These are phyloP conservation scores for Karstenula rhodostoma DNA, from an alignment of 2,329 filamentous ascomycete genomes.

Conservation along the genomic window DNA sequence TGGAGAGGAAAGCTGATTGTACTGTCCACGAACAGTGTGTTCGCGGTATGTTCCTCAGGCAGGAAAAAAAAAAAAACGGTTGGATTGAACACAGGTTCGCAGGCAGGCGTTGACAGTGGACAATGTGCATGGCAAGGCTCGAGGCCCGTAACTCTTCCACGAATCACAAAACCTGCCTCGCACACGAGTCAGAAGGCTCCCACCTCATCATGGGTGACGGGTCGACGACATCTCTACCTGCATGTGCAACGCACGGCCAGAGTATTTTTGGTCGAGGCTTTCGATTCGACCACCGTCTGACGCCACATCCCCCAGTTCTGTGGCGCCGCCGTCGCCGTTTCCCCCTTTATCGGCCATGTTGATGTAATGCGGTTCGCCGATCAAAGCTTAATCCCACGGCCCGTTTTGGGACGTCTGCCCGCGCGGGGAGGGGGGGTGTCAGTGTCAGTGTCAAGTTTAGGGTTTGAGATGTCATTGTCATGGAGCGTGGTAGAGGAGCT, in stretches of 20 bases:
- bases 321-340: conserved; percentile 1
- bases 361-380: conserved; percentile 14
- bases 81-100: no score
- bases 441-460: background rate
- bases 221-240: background rate
- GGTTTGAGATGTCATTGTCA: no score
- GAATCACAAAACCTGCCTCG: background rate
- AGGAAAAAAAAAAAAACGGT: no score
- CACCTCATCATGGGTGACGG: background rate
- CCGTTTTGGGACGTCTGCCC: background rate
- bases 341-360: conserved; percentile 8
- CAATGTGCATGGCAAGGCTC: no score
- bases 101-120: background rate
- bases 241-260: background rate
- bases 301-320: conserved; percentile 10
- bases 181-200: conserved; percentile 5
- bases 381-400: conserved; percentile 15
- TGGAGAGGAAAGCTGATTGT: no score
- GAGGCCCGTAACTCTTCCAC: background rate
- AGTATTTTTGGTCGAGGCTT: conserved; percentile 6
- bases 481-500: no score
- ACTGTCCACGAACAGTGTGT: background rate
- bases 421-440: background rate
- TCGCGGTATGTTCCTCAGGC: no score
- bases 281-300: conserved; percentile 3